These are phyloP conservation scores for Sugiyamaella sp. DNA, from an alignment of 1,139 yeast species.

Conservation along the genomic window DNA sequence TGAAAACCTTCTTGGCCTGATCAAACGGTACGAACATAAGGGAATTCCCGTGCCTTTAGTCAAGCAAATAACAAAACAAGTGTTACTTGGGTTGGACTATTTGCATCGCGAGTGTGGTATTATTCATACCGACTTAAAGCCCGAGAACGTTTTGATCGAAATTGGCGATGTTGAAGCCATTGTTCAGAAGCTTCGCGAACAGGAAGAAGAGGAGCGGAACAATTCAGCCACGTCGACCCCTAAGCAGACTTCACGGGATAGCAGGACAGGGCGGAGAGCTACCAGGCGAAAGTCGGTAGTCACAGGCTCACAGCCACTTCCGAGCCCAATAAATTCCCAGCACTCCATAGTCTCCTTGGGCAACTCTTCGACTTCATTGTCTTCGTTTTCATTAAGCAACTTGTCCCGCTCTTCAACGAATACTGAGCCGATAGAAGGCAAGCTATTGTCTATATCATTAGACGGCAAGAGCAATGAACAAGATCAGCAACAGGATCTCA, in stretches of 20 bases:
- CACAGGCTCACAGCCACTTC: conserved; percentile 85
- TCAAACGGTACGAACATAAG: conserved; percentile 64
- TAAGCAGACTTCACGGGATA: conserved; percentile 23
- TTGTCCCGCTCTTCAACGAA: conserved; percentile 11
- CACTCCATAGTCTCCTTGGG: conserved; percentile 20
- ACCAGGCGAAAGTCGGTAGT: conserved; percentile 71
- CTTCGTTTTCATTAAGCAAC: conserved; percentile 6
- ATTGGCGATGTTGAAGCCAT: conserved; percentile 76
- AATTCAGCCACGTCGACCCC: conserved; percentile 12
- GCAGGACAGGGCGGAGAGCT: conserved; percentile 45
- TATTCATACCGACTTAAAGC: conserved; percentile 87
- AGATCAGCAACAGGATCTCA: neutral
- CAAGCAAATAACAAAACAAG: conserved; percentile 79
- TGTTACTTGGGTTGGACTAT: conserved; percentile 74
- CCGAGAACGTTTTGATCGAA: conserved; percentile 83
- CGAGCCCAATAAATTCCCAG: conserved; percentile 62
- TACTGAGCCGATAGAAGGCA: conserved; percentile 29
- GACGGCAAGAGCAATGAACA: conserved; percentile 16
- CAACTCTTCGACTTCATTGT: conserved; percentile 9
- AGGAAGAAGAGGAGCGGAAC: conserved; percentile 39
- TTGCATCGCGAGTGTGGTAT: conserved; percentile 86
- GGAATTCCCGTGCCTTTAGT: conserved; percentile 77
- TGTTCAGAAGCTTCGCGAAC: conserved; percentile 59
- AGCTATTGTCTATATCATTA: conserved; percentile 31
- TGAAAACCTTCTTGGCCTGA: conserved; percentile 72